These are phyloP conservation scores for Calonectria hongkongensis DNA, from an alignment of 2,329 filamentous ascomycete species.

Conservation along the genomic window DNA sequence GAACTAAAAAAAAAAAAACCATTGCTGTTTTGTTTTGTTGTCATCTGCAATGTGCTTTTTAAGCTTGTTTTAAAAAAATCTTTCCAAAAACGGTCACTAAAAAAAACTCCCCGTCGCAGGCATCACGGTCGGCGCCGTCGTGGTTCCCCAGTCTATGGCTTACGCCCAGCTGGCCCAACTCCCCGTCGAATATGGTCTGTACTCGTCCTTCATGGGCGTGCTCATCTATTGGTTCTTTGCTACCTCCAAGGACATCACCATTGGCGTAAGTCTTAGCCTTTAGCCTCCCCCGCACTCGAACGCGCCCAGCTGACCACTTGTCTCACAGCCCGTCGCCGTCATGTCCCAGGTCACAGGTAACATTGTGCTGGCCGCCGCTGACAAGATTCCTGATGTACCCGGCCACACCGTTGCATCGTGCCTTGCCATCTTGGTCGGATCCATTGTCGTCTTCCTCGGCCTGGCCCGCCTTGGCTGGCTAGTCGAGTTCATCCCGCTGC, in stretches of 20 bases:
- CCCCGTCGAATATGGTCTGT: slow-evolving; percentile 69
- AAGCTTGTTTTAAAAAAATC: slow-evolving; percentile 30
- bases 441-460: slow-evolving; percentile 69
- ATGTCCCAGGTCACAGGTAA: slow-evolving; percentile 72
- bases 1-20: neutral
- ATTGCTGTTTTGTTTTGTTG: neutral
- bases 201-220: slow-evolving; percentile 95
- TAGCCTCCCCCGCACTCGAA: neutral
- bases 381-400: slow-evolving; percentile 61
- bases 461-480: slow-evolving; percentile 72
- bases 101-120: slow-evolving; percentile 53
- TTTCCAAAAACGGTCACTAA: slow-evolving; percentile 37
- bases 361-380: slow-evolving; percentile 64
- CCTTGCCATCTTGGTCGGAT: slow-evolving; percentile 68
- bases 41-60: neutral
- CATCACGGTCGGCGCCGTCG: slow-evolving; percentile 70
- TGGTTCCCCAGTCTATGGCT: slow-evolving; percentile 74
- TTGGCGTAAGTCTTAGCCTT: slow-evolving; percentile 76
- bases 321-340: slow-evolving; percentile 69
- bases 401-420: slow-evolving; percentile 68
- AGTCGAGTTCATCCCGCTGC: slow-evolving; percentile 72
- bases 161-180: slow-evolving; percentile 70
- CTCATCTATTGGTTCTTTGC: slow-evolving; percentile 98
- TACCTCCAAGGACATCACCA: slow-evolving; percentile 93
- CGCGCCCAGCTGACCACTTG: slow-evolving; percentile 43